Evolutionary conservation across 129 eudicot species (phyloP), one percentile per base, ranked within the genome.

Genomic region (Pseudognaphalium luteoalbum): DNA sequence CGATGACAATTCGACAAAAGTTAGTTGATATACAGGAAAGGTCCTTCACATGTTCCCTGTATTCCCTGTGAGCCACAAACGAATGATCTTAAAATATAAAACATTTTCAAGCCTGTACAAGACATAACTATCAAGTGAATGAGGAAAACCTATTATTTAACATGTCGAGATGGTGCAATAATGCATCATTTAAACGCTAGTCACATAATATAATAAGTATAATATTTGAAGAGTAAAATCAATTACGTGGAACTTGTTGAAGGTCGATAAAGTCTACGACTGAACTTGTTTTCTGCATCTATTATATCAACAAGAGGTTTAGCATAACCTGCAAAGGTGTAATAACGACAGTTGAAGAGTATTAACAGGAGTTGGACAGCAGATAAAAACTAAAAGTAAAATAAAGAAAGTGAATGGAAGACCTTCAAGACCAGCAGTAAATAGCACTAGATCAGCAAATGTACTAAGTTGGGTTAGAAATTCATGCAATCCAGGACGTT

Each of bases 371-470:
- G 32, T 62, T 42, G 54, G 17, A n/a, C 22, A 77, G 4, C 44
- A 12, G 12, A 77, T 9, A 16, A 66, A 68, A 68, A 39, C 28
- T 47, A 39, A 25, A 72, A 37, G 39, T 29, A 32, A 1, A 6
- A 65, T 3, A 16, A 74, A 76, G 54, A 34, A n/a, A 66, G 71
- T 6, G 51, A 60, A 65, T 28, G 25, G 2, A 77, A 59, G 72
- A 95, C 99, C 99, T 95, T 95, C 99, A 83, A 95, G 96, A 56
- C 97, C 99, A 20, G 99, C 99, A 54, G 99, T 95, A 78, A 95
- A 95, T 54, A 95, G 78, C 79, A 95, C 91, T 44, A 95, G 90
- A 84, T 89, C 92, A 25, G 99, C 99, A 86, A 91, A 95, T 85
- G 83, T 76, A 78, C 91, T 86, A 11, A 95, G 97, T 72, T 91